Conservation (phyloP, 768 basidiomycete species). For the Saitozyma podzolica region DNA sequence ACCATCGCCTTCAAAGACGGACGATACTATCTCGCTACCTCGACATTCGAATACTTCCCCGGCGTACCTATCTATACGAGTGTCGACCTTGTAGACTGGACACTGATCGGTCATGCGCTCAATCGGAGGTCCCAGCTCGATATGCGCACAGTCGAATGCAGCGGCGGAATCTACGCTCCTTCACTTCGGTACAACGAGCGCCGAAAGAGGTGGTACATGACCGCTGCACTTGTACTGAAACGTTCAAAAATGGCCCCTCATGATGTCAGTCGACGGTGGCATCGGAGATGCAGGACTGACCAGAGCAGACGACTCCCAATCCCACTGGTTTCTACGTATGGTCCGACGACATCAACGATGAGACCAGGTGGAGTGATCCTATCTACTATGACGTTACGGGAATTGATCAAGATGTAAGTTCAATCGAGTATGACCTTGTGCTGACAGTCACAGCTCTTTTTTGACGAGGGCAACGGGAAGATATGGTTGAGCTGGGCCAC, state of each 20-base stretch:
- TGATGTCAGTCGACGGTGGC: slow-evolving; percentile 18
- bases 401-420: slow-evolving; percentile 14
- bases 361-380: slow-evolving; percentile 15
- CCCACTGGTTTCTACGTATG: slow-evolving; percentile 21
- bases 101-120: slow-evolving; percentile 5
- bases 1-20: slow-evolving; percentile 14
- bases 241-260: slow-evolving; percentile 28
- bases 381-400: slow-evolving; percentile 20
- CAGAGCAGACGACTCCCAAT: slow-evolving; percentile 9
- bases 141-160: neutral
- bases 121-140: neutral
- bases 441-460: slow-evolving; percentile 31
- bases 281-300: slow-evolving; percentile 17
- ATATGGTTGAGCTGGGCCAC: too few relatives aligned
- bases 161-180: neutral
- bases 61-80: slow-evolving; percentile 27
- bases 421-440: too few relatives aligned
- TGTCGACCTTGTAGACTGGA: slow-evolving; percentile 27
- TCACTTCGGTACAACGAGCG: neutral
- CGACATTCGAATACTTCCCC: slow-evolving; percentile 32
- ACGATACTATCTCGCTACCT: slow-evolving; percentile 29
- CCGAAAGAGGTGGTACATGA: slow-evolving; percentile 5
- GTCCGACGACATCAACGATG: slow-evolving; percentile 26
- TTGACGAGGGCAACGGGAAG: too few relatives aligned
- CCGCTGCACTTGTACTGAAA: neutral